Conservation (phyloP, 1,284 basidiomycete species). For the Athelia sp. region DNA sequence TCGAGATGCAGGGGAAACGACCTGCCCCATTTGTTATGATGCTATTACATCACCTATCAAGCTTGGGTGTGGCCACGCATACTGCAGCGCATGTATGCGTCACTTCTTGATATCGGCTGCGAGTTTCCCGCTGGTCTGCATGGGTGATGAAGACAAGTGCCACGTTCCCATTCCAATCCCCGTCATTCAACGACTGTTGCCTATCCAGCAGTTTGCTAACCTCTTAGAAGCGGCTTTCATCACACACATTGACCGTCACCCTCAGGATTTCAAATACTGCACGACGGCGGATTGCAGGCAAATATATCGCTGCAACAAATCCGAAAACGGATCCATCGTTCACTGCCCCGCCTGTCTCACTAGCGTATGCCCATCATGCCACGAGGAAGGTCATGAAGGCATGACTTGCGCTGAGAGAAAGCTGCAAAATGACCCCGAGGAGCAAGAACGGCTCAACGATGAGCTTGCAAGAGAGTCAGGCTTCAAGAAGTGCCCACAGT, state of each 20-base stretch:
- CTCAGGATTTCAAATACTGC: constrained; percentile 46
- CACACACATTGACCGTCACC: constrained; percentile 38
- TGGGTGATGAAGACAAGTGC: constrained; percentile 45
- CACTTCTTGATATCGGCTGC: constrained; percentile 44
- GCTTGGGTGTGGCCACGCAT: constrained; percentile 47
- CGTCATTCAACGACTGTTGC: constrained; percentile 41
- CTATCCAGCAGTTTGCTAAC: constrained; percentile 34
- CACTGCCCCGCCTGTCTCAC: not conserved
- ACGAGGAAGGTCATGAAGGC: constrained; percentile 45
- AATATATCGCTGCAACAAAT: constrained; percentile 37
- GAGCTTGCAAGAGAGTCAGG: constrained; percentile 4
- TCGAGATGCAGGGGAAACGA: constrained; percentile 14
- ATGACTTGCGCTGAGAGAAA: constrained; percentile 1
- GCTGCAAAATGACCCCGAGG: constrained; percentile 25
- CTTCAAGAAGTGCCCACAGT: constrained; percentile 20
- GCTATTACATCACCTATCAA: constrained; percentile 35
- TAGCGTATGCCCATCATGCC: constrained; percentile 37
- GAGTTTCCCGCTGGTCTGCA: constrained; percentile 49
- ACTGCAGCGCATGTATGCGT: constrained; percentile 46
- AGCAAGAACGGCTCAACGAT: constrained; percentile 41
- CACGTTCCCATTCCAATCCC: constrained; percentile 44
- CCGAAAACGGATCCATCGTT: not conserved
- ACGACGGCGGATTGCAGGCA: constrained; percentile 53
- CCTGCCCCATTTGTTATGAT: constrained; percentile 50
- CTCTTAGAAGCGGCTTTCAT: constrained; percentile 42